These are phyloP conservation scores for Gastrolobium bilobum DNA, from an alignment of 306 rosid species.

Conservation along the genomic window DNA sequence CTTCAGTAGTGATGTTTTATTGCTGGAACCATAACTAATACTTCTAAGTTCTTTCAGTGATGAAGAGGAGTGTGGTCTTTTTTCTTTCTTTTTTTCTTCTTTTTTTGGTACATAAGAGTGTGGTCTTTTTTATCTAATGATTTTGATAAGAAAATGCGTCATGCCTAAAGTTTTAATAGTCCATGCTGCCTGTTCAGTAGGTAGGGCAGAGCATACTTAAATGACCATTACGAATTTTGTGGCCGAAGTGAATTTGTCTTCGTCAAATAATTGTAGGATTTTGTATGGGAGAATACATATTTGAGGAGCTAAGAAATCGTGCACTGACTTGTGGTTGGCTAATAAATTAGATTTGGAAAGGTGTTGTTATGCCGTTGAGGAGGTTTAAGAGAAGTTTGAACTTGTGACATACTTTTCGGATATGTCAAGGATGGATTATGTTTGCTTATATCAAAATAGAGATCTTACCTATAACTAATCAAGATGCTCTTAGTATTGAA, in stretches of 20 bases:
- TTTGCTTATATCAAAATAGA: not conserved
- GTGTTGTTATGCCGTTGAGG: constrained; percentile 8
- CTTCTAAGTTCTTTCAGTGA: not conserved
- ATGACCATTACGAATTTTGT: constrained; percentile 1
- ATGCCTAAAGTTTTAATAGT: not conserved
- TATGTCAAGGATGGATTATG: constrained; percentile 6
- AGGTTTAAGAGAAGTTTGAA: constrained; percentile 20
- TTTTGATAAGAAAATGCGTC: not conserved
- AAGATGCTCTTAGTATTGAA: not conserved
- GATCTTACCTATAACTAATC: not conserved
- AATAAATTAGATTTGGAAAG: constrained; percentile 14
- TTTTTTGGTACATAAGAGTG: not conserved
- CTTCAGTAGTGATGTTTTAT: not conserved
- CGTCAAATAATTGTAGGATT: constrained; percentile 3
- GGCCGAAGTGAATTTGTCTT: not conserved
- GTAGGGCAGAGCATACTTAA: constrained; percentile 11
- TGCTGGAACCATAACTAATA: not conserved
- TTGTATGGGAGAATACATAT: not conserved
- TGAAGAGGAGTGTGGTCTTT: not conserved
- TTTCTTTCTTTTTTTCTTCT: no score
- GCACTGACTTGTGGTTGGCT: not conserved
- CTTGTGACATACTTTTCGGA: constrained; percentile 9
- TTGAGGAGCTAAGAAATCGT: not conserved
- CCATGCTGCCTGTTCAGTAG: constrained; percentile 5
- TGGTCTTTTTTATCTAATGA: not conserved